Base-by-base conservation (phyloP, 768 basidiomycete genomes). In the Trametes cubensis region DNA sequence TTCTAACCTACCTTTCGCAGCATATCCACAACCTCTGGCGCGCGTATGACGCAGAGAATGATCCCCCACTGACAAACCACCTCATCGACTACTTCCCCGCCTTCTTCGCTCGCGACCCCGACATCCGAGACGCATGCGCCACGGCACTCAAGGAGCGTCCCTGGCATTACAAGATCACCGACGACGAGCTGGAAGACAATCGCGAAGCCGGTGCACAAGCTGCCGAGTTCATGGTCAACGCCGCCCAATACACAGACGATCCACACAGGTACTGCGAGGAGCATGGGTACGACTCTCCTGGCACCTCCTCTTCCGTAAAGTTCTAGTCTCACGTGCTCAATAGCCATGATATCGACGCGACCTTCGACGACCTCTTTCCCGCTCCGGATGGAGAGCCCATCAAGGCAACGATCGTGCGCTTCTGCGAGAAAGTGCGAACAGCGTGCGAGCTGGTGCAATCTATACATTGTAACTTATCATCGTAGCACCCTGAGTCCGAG, bases 11-110 rank as follows among this genome's bases (percentile, higher is more conserved):
- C 23, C 20, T 28, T n/a, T 15, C 17, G 13, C 39, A 67, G 64
- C 61, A 67, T 20, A 58, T 67, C 18, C 57, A 63, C 48, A 55
- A 62, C 42, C 21, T 64, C 21, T 60, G 63, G 60, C 46, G 61
- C 18, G 45, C 53, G 20, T 45, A 50, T 58, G 34, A 60, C 53
- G 18, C 48, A 15, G 25, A 42, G 21, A 55, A n/a, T 6, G 46
- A 60, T 20, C 49, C 40, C 21, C 58, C 53, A 3, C 30, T 57
- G 15, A 55, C 46, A 21, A 11, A 23, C 21, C 4, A n/a, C 34
- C 41, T 64, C 20, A 50, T 60, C 48, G 48, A 56, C 30, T 64
- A 60, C 48, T 64, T 60, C 42, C 63, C 59, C 30, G 47, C 47
- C 39, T 59, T 60, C 46, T 49, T 46, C 23, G 2, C 30, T 28